Conservation (phyloP, 179 eudicot species). For the Silene noctiflora region DNA sequence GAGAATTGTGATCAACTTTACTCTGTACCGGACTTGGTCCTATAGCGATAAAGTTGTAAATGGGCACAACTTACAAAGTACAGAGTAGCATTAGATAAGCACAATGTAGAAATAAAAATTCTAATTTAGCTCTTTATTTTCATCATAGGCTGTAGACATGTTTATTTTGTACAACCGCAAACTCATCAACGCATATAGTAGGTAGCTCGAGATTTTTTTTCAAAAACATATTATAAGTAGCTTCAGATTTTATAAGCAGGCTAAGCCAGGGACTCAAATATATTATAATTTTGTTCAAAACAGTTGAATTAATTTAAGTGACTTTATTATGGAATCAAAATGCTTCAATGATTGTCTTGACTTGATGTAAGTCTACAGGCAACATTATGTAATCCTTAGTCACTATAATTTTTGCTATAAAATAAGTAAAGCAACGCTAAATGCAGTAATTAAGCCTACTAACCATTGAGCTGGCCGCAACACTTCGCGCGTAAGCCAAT, state of each 20-base stretch:
- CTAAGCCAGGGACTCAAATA: too few relatives aligned
- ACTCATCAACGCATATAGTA: not conserved
- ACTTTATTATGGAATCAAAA: not conserved
- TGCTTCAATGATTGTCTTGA: not conserved
- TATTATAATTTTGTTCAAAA: too few relatives aligned
- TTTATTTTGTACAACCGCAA: not conserved
- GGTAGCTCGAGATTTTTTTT: too few relatives aligned
- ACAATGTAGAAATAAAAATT: too few relatives aligned
- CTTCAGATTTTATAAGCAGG: not conserved
- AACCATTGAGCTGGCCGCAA: constrained; percentile 97
- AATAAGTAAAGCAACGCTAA: not conserved
- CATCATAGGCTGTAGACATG: too few relatives aligned
- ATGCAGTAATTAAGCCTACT: constrained; percentile 22
- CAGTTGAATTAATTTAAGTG: not conserved
- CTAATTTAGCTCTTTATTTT: too few relatives aligned
- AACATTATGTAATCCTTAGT: not conserved
- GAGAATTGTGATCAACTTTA: too few relatives aligned
- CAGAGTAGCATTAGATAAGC: too few relatives aligned
- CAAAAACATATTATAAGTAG: too few relatives aligned
- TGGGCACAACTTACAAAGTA: too few relatives aligned
- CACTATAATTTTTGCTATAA: not conserved
- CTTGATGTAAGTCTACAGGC: not conserved
- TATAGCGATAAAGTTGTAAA: too few relatives aligned
- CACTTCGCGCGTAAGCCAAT: constrained; percentile 91
- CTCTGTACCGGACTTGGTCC: too few relatives aligned